phyloP scores from a whole-genome alignment of 108 stramenopile species.

The Skeletonema grethae region DNA sequence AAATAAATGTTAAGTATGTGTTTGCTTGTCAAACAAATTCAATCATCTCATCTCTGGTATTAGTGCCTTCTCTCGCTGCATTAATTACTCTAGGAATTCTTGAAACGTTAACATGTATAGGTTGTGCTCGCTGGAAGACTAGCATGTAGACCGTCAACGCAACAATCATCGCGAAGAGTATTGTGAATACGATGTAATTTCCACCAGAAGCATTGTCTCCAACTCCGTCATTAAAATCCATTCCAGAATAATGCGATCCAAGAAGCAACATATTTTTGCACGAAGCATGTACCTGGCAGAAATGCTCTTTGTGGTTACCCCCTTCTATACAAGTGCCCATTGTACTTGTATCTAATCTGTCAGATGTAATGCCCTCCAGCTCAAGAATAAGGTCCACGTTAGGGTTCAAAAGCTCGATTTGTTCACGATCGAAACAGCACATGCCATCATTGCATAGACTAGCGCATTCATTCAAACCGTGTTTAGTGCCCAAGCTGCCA shows the following conservation, averaged over 20 bases:
- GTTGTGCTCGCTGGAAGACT: neutral
- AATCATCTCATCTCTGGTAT: neutral
- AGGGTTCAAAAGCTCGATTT: conserved; percentile 23
- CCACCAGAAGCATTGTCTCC: neutral
- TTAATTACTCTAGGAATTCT: neutral
- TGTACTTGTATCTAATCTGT: conserved; percentile 8
- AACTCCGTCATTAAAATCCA: neutral
- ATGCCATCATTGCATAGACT: conserved; percentile 18
- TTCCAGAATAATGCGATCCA: conserved; percentile 9
- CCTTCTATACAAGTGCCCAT: conserved; percentile 27
- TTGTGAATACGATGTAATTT: neutral
- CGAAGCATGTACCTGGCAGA: conserved; percentile 24
- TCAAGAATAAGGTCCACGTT: conserved; percentile 28
- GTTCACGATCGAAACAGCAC: conserved; percentile 25
- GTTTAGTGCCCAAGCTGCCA: conserved; percentile 17
- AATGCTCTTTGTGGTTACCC: conserved; percentile 3
- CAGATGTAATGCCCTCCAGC: conserved; percentile 16
- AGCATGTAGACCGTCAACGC: neutral
- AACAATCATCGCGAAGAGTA: neutral
- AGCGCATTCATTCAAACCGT: conserved; percentile 19
- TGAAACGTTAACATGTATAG: neutral
- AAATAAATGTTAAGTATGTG: no score
- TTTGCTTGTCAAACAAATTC: neutral
- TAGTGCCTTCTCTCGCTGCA: neutral
- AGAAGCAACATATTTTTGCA: conserved; percentile 27